Base-by-base conservation (phyloP, 2,329 filamentous ascomycete species). In the Talaromyces sp. region DNA sequence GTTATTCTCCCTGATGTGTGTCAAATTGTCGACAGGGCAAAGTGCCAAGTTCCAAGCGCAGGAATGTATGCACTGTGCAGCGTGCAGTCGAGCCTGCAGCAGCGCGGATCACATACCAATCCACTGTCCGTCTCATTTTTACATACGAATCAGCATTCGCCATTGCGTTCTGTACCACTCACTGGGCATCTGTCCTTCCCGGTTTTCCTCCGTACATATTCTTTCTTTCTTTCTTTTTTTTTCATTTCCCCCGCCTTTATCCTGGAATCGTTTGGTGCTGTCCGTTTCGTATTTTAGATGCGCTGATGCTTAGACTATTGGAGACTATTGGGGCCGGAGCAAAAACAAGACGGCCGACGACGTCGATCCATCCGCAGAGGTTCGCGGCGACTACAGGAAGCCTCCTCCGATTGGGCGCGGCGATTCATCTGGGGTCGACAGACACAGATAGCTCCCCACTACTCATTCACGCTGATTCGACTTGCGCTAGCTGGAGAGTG, bases 351-450 rank as follows among this genome's bases (percentile, higher is more conserved):
- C 44, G 42, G 47, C 18, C 30, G 56, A 56, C 58, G 42, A 44
- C 57, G 61, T 62, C 52, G 61, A 62, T 62, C 61, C 57, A 42
- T 44, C 40, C 56, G 42, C 30, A 30, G 42, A 28, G 50, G 44
- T 16, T 54, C 50, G 54, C 60, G 60, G 54, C 40, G 30, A 36
- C 34, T 42, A 51, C 23, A 28, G 30, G n/a, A 14, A 47, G 8
- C 44, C 40, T 34, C 30, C 63, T 65, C 63, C 66, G 69, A 72
- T 74, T 72, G 67, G 69, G 61, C 66, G 68, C 60, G 59, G 68
- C 60, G 59, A 55, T 60, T 30, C 63, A 12, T 33, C 33, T 56
- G 30, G 40, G 23, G 58, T 42, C 56, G 33, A 58, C 42, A 55
- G 61, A 64, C 56, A 50, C 18, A 63, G 58, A 60, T 50, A 61